Evolutionary conservation across 1,139 yeast genomes (phyloP).

Genomic region (Geotrichum aggregatum): DNA sequence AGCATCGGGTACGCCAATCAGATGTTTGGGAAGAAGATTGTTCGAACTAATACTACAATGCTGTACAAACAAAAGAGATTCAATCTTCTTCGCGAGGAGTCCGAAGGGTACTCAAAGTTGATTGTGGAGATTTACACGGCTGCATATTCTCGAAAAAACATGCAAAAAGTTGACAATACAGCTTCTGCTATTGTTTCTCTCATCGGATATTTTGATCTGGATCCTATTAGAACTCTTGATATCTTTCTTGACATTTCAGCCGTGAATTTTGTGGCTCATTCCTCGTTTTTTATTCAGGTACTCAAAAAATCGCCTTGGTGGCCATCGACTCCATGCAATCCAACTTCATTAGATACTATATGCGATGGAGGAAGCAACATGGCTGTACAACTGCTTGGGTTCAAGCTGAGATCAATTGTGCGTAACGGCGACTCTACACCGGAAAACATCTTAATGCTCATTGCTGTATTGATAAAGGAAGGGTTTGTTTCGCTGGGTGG

Average conservation of each 20-base stretch:
- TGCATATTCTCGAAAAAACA: conserved; percentile 43
- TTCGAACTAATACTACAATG: conserved; percentile 45
- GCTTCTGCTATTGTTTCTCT: conserved; percentile 52
- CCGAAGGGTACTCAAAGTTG: conserved; percentile 75
- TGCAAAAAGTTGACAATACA: conserved; percentile 46
- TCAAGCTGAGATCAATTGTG: conserved; percentile 45
- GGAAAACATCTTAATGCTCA: conserved; percentile 47
- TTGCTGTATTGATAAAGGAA: conserved; percentile 58
- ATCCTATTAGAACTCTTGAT: conserved; percentile 69
- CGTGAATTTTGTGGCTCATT: conserved; percentile 45
- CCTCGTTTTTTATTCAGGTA: conserved; percentile 48
- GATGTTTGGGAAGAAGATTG: conserved; percentile 42
- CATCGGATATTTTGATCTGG: conserved; percentile 75
- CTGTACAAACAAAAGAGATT: conserved; percentile 67
- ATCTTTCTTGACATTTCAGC: conserved; percentile 52
- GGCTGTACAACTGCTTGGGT: conserved; percentile 59
- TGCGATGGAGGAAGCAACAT: conserved; percentile 54
- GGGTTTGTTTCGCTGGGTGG: conserved; percentile 65
- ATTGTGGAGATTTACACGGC: conserved; percentile 49
- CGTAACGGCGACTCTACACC: conserved; percentile 39
- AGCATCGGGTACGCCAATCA: conserved; percentile 29
- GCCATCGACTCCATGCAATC: conserved; percentile 48
- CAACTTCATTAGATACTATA: conserved; percentile 36
- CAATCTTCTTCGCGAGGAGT: conserved; percentile 71
- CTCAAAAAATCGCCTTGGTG: conserved; percentile 60